phyloP scores from a whole-genome alignment of 371 early-diverging fungal genomes.

The Capillidium rhysosporum region DNA sequence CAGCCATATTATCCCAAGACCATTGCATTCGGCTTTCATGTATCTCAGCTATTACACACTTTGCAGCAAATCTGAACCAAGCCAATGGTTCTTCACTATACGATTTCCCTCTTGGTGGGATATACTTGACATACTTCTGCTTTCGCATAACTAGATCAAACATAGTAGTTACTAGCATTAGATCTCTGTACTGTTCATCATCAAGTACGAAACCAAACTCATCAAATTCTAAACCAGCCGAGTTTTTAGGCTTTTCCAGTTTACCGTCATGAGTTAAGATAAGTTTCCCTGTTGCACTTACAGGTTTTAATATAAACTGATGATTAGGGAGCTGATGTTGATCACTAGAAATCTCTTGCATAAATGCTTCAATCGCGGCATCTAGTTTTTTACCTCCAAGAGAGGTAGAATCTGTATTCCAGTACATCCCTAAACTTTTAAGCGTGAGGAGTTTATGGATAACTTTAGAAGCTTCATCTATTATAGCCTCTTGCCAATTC shows the following conservation, averaged over 20 bases:
- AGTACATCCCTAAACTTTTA: constrained; percentile 68
- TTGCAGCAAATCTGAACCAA: constrained; percentile 74
- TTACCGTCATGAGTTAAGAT: constrained; percentile 45
- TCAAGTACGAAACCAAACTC: constrained; percentile 80
- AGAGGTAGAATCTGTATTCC: constrained; percentile 61
- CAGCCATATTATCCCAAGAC: constrained; percentile 68
- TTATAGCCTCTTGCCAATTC: constrained; percentile 66
- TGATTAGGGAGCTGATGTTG: constrained; percentile 17
- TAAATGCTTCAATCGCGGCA: constrained; percentile 28
- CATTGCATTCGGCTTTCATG: constrained; percentile 64
- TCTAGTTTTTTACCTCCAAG: constrained; percentile 26
- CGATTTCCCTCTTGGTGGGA: constrained; percentile 52
- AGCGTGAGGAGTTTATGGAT: constrained; percentile 75
- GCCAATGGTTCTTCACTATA: constrained; percentile 62
- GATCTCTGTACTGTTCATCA: constrained; percentile 72
- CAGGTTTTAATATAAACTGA: constrained; percentile 80
- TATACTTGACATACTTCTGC: constrained; percentile 63
- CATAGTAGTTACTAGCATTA: constrained; percentile 53
- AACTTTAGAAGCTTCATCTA: constrained; percentile 47
- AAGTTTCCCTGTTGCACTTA: constrained; percentile 70
- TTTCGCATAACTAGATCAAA: constrained; percentile 57
- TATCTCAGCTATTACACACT: constrained; percentile 57
- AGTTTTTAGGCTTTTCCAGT: constrained; percentile 37
- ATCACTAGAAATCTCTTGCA: constrained; percentile 20
- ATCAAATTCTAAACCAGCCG: constrained; percentile 60